A percentile compares a stretch with the other conserved stretches of the same genome.
phyloP scores from a whole-genome alignment of 768 basidiomycete species.

The Tulasnella sp. region DNA sequence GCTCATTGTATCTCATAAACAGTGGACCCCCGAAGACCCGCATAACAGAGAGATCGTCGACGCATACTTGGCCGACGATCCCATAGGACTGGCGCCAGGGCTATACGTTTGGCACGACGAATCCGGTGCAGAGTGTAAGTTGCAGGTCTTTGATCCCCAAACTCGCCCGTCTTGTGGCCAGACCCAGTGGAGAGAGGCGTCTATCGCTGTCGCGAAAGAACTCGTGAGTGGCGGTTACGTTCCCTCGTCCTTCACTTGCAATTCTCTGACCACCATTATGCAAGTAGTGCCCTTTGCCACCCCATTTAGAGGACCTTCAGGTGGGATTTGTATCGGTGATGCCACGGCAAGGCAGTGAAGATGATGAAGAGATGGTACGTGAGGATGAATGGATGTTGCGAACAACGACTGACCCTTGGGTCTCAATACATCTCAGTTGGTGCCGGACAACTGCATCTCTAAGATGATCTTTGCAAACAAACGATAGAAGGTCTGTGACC shows the following conservation, averaged over 20 bases:
- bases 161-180: background rate
- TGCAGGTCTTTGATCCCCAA: background rate
- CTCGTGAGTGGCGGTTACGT: background rate
- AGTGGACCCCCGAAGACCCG: slow-evolving; percentile 15
- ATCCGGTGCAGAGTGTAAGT: background rate
- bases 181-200: background rate
- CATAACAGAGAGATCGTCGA: background rate
- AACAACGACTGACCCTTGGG: background rate
- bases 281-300: background rate
- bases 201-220: background rate
- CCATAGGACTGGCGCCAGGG: background rate
- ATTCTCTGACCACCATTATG: background rate
- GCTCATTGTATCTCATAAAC: background rate
- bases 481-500: background rate
- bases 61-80: background rate
- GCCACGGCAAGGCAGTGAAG: background rate
- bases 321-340: background rate
- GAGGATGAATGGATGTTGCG: background rate
- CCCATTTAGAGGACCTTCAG: background rate
- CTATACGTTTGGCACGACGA: slow-evolving; percentile 19
- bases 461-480: background rate
- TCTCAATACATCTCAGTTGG: background rate
- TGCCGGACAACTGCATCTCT: background rate
- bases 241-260: background rate
- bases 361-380: background rate